Percentiles rank a stretch among this genome's conserved stretches.
These are phyloP conservation scores for Cladosporium sp. DNA, from an alignment of 2,329 filamentous ascomycete genomes.

Conservation along the genomic window DNA sequence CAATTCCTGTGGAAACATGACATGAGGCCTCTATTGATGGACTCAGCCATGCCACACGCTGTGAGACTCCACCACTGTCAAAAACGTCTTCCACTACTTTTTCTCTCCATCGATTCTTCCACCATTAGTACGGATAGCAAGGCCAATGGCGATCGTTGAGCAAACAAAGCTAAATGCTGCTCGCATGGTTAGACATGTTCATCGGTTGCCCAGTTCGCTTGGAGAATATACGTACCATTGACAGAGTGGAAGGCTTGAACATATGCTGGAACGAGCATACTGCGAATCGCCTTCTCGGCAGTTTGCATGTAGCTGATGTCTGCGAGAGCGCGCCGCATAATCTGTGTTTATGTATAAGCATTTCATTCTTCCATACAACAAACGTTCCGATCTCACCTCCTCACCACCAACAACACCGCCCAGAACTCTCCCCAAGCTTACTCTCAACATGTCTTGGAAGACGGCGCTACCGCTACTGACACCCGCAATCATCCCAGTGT, in stretches of 20 bases:
- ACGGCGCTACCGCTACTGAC: conserved; percentile 37
- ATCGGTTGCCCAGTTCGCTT: not conserved
- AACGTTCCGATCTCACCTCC: conserved; percentile 16
- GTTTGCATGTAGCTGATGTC: conserved; percentile 38
- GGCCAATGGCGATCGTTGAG: not conserved
- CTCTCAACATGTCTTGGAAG: conserved; percentile 34
- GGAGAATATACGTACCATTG: conserved; percentile 21
- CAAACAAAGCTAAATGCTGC: conserved; percentile 3
- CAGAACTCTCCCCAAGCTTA: conserved; percentile 31
- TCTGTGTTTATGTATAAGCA: too few relatives aligned
- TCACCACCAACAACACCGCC: conserved; percentile 27
- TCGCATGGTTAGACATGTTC: not conserved
- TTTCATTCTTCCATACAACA: too few relatives aligned
- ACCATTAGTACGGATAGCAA: not conserved
- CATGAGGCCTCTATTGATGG: too few relatives aligned
- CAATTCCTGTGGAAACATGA: too few relatives aligned
- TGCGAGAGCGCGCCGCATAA: conserved; percentile 38
- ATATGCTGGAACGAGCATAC: conserved; percentile 24
- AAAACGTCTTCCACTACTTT: not conserved
- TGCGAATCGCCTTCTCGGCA: conserved; percentile 17
- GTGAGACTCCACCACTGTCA: too few relatives aligned
- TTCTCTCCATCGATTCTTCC: conserved; percentile 1
- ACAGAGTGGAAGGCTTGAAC: conserved; percentile 24
- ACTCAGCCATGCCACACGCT: too few relatives aligned
- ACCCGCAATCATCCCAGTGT: conserved; percentile 40